Base-by-base conservation (phyloP, 208 protist species). In the Plasmodiophora brassicae region DNA sequence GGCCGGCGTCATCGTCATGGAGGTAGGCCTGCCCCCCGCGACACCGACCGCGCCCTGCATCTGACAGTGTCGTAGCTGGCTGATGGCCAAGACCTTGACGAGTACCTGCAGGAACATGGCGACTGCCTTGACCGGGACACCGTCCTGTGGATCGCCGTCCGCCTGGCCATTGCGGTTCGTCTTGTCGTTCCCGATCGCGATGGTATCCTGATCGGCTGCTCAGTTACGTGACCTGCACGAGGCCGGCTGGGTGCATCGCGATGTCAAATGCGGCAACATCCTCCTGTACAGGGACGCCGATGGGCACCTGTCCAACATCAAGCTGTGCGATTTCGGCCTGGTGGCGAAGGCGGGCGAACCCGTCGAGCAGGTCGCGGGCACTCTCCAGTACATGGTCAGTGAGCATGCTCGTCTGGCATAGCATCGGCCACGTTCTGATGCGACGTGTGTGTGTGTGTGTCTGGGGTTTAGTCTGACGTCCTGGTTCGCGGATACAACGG, bases 261-360 rank as follows among this genome's bases (percentile, higher is more conserved):
- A 78, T 32, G 65, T 78, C n/a, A 78, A 78, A 78, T 36, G 65
- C n/a, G 65, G 65, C 5, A 78, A 78, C n/a, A 38, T 78, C 20
- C 65, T 78, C 10, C 20, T 78, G n/a, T 78, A 38, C 41, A 57
- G 20, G 25, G 65, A 78, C 41, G 41, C 10, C n/a, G 65, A 38
- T 32, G 65, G 41, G 32, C 32, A 14, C 41, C 20, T 78, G 20
- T 32, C 5, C 10, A 38, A 5, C 10, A 38, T 32, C 5, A 78
- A 78, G 41, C 65, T 78, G 5, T n/a, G 14, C 41, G 65, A 78
- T 78, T 32, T 78, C 20, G 65, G 65, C 41, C 65, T 78, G 5
- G 65, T 78, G 20, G 65, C 65, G 20, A 32, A 5, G 41, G n/a
- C 5, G n/a, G 65, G 65, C n/a, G n/a, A 32, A 5, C 5, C 5